Evolutionary conservation across 176 grass and related monocot species (phyloP).

Genomic region (Aechmea fasciata): DNA sequence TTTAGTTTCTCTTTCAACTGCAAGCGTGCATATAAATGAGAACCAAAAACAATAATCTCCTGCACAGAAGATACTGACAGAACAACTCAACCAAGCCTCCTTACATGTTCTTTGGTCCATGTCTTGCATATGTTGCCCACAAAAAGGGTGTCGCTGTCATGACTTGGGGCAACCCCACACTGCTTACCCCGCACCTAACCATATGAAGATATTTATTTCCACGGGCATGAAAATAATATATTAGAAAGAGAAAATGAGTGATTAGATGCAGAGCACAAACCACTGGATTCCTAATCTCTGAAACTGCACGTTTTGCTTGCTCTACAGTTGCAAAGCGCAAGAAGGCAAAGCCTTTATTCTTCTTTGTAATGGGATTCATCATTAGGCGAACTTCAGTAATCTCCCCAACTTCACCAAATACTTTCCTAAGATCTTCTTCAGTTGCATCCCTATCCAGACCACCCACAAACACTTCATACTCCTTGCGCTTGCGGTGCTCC

Average conservation of each 20-base stretch:
- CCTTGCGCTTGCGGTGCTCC: constrained; percentile 63
- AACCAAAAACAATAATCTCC: constrained; percentile 13
- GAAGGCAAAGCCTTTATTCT: constrained; percentile 98
- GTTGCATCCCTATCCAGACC: constrained; percentile 81
- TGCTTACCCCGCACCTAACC: constrained; percentile 72
- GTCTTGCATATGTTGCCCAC: constrained; percentile 94
- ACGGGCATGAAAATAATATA: not conserved
- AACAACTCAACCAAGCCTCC: constrained; percentile 4
- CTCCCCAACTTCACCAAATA: constrained; percentile 77
- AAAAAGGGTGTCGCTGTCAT: constrained; percentile 89
- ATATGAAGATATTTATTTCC: constrained; percentile 14
- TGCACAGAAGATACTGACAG: constrained; percentile 2
- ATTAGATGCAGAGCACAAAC: constrained; percentile 31
- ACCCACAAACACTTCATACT: constrained; percentile 96
- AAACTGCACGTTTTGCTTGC: constrained; percentile 65
- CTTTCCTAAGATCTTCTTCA: constrained; percentile 72
- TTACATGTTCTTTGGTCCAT: constrained; percentile 92
- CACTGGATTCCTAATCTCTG: constrained; percentile 59
- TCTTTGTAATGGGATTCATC: constrained; percentile 77
- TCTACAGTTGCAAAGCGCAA: constrained; percentile 81
- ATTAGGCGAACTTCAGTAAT: constrained; percentile 76
- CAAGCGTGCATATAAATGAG: constrained; percentile 25
- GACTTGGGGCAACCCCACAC: constrained; percentile 88
- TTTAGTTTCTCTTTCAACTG: constrained; percentile 91
- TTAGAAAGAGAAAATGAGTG: not conserved